phyloP scores from a whole-genome alignment of 2,329 filamentous ascomycete genomes.

The Cladosporium oxysporum region DNA sequence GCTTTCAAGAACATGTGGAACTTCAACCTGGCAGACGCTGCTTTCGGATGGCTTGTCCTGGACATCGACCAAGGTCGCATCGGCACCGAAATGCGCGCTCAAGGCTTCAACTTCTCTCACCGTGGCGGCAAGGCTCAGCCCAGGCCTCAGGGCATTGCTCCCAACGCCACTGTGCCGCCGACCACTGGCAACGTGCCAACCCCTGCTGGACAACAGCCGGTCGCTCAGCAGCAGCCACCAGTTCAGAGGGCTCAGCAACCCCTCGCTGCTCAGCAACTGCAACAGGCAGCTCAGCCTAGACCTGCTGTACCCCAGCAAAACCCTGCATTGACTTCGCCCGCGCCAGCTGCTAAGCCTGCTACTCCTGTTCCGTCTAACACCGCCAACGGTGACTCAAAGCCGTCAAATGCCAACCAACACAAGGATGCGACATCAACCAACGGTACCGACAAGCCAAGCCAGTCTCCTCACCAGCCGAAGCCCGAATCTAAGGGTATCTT shows the following conservation, averaged over 20 bases:
- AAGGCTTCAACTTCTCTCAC: slow-evolving; percentile 99
- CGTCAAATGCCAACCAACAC: slow-evolving; percentile 34
- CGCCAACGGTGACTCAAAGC: slow-evolving; percentile 33
- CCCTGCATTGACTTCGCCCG: slow-evolving; percentile 18
- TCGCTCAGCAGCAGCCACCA: slow-evolving; percentile 39
- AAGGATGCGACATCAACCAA: slow-evolving; percentile 48
- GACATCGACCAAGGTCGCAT: slow-evolving; percentile 96
- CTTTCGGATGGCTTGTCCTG: slow-evolving; percentile 92
- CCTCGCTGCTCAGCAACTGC: slow-evolving; percentile 24
- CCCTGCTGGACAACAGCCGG: slow-evolving; percentile 32
- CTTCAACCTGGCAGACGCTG: slow-evolving; percentile 96
- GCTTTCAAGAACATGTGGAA: slow-evolving; percentile 99
- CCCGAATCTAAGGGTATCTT: slow-evolving; percentile 78
- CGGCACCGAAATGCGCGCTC: slow-evolving; percentile 96
- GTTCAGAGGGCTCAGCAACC: slow-evolving; percentile 30
- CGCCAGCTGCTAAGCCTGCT: slow-evolving; percentile 49
- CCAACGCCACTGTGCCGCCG: slow-evolving; percentile 40
- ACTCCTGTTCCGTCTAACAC: slow-evolving; percentile 48
- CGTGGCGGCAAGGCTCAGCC: slow-evolving; percentile 71
- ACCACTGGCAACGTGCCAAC: slow-evolving; percentile 42
- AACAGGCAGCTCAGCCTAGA: slow-evolving; percentile 32
- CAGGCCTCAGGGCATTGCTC: slow-evolving; percentile 41
- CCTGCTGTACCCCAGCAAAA: slow-evolving; percentile 26
- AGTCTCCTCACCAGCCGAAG: slow-evolving; percentile 42
- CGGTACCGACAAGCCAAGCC: slow-evolving; percentile 47